Evolutionary conservation across 202 grass and related monocot species (phyloP), one percentile per base, ranked within the genome.

Genomic region (Carex arenaria): DNA sequence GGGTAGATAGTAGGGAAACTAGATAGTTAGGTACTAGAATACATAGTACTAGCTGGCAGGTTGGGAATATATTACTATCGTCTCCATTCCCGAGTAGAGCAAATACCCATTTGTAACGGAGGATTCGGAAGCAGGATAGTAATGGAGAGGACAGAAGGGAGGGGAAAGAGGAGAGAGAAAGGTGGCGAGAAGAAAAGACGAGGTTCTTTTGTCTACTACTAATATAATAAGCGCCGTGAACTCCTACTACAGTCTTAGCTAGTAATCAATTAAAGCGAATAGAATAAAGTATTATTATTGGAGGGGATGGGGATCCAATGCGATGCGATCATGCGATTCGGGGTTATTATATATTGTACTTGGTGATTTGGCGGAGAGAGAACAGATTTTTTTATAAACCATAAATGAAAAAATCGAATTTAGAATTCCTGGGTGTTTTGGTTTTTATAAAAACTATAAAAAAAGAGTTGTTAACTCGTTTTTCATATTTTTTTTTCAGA

Each of bases 181-280:
- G 9, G 54, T 79, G n/a, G 4, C 32, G 32, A 32, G 63, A 63
- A 82, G 63, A 82, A 82, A 82, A 82, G 63, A 82, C 80, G 80
- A 82, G 80, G 61, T 82, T 69, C 61, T 68, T 82, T 82, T 53
- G 80, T 82, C 80, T 55, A 17, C 80, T 68, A 10, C 5, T 82
- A 26, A 49, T 47, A 45, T 2, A 43, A 82, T 82, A 55, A 28
- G 79, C 36, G 2, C 63, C 54, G 28, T 26, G 20, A 67, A 54
- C 22, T 64, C 62, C 36, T 49, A 66, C 15, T 34, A 3, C 4
- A 34, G 32, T 40, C 38, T 26, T 55, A 53, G 54, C n/a, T n/a
- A n/a, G n/a, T 51, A 54, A 82, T 82, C n/a, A 28, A 54, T 30
- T 13, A 45, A 9, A 45, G 42, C 20, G 7, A 11, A 38, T 60